Evolutionary conservation across 2,329 filamentous ascomycete genomes (phyloP), one percentile per base, ranked within the genome.

Genomic region (Ceratocystis destructans): DNA sequence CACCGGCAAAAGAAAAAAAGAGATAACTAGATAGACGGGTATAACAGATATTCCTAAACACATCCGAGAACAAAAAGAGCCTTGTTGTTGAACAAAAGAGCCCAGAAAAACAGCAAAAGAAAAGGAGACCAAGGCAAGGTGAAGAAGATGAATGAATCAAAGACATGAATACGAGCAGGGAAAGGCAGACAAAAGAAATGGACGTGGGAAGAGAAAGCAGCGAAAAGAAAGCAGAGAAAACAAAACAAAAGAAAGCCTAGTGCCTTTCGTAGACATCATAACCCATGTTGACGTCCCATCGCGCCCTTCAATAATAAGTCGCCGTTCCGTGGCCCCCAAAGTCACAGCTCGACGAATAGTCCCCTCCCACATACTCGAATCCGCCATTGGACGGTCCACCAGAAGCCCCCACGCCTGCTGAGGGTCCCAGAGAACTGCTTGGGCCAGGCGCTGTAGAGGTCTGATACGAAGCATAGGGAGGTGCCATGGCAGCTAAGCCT

Each of bases 311-410:
- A 53, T 68, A 62, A 31, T 68, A 68, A 46, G 63, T 25, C 31
- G 22, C 37, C 2, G 53, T 31, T 28, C 65, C 64, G 12, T 53
- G 31, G 6, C 50, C 45, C 7, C 31, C 63, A 62, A 59, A 64
- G n/a, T 59, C 55, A n/a, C 55, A 57, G 3, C 46, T 50, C 22
- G 44, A 53, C 44, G 50, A 7, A 48, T 67, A 64, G 5, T 62
- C 61, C 41, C 44, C 62, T 22, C 62, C 55, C n/a, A 64, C 62
- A 67, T 64, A 67, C 22, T 67, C 59, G 59, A 66, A 66, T 6
- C 48, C 59, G 1, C 59, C 6, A 22, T 25, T 45, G n/a, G 6
- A 20, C 33, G n/a, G 28, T 10, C 45, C 33, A 5, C 31, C 8
- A 22, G 33, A 41, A 37, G 25, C 28, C 15, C 17, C 33, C n/a